Evolutionary conservation across 2,329 filamentous ascomycete genomes (phyloP).

Genomic region (Ophiostoma angusticollis): DNA sequence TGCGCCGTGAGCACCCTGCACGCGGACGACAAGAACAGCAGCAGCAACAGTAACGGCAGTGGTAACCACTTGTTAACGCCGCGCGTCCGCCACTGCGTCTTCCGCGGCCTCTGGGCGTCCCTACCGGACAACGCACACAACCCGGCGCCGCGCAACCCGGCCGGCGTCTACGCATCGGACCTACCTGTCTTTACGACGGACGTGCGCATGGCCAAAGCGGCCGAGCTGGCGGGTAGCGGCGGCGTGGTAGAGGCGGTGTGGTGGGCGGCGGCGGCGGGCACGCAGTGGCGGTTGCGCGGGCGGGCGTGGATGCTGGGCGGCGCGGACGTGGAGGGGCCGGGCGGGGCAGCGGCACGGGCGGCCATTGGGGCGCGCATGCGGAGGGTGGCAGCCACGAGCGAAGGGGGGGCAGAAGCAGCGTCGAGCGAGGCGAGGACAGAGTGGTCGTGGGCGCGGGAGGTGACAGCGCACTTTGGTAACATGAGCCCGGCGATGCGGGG

Average conservation of each 20-base stretch:
- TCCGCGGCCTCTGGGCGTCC: conserved; percentile 69
- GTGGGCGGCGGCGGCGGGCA: conserved; percentile 58
- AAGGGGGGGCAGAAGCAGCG: conserved; percentile 1
- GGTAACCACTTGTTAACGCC: no score
- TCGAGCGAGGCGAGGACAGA: background rate
- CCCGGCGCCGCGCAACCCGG: conserved; percentile 56
- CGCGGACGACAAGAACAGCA: conserved; percentile 11
- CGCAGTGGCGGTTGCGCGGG: conserved; percentile 79
- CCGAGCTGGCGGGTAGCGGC: conserved; percentile 61
- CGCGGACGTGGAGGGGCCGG: conserved; percentile 40
- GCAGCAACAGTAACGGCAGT: conserved; percentile 24
- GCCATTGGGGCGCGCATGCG: conserved; percentile 43
- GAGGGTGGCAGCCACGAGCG: conserved; percentile 19
- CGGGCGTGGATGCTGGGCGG: conserved; percentile 64
- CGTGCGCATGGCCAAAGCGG: conserved; percentile 70
- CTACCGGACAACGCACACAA: conserved; percentile 63
- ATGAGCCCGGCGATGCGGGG: conserved; percentile 68
- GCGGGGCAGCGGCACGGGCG: conserved; percentile 58
- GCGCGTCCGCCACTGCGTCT: conserved; percentile 68
- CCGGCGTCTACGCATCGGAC: conserved; percentile 54
- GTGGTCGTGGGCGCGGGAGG: conserved; percentile 70
- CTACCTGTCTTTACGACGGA: conserved; percentile 79
- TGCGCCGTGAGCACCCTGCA: conserved; percentile 41
- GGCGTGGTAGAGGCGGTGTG: conserved; percentile 66
- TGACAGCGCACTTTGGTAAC: conserved; percentile 86